Evolutionary conservation across 805 yeast species (phyloP).

Genomic region (Candida pseudoglaebosa): DNA sequence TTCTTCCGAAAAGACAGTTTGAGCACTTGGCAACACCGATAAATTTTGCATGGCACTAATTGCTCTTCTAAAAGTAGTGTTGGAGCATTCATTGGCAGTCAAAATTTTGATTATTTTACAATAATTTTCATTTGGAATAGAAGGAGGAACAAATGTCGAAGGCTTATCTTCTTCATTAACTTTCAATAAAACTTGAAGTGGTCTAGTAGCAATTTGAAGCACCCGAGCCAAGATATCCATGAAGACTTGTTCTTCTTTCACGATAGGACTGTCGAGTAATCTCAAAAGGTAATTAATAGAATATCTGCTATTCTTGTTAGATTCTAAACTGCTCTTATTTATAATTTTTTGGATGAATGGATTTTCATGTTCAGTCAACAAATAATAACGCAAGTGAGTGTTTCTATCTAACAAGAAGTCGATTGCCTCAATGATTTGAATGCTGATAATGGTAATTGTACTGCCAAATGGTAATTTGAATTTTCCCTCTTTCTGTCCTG

Average conservation of each 20-base stretch:
- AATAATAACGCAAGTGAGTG: slow-evolving; percentile 64
- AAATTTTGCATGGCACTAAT: slow-evolving; percentile 77
- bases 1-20: slow-evolving; percentile 61
- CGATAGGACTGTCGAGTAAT: slow-evolving; percentile 58
- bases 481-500: slow-evolving; percentile 12
- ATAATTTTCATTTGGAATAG: slow-evolving; percentile 59
- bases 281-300: slow-evolving; percentile 70
- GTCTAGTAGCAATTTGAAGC: slow-evolving; percentile 72
- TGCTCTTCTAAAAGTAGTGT: slow-evolving; percentile 79
- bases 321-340: slow-evolving; percentile 29
- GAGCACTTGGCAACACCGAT: slow-evolving; percentile 57
- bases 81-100: slow-evolving; percentile 78
- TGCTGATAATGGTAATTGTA: slow-evolving; percentile 67
- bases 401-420: slow-evolving; percentile 67
- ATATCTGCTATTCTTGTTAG: slow-evolving; percentile 43
- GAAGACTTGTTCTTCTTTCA: slow-evolving; percentile 67
- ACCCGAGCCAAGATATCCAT: slow-evolving; percentile 76
- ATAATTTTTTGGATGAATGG: slow-evolving; percentile 32
- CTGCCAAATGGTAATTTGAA: slow-evolving; percentile 52
- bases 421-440: slow-evolving; percentile 71
- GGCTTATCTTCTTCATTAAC: slow-evolving; percentile 24
- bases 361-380: slow-evolving; percentile 70
- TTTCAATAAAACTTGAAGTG: slow-evolving; percentile 54
- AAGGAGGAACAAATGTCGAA: slow-evolving; percentile 47
- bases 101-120: slow-evolving; percentile 62